Base-by-base conservation (phyloP, 257 asterid genomes). In the Rehmannia glutinosa region DNA sequence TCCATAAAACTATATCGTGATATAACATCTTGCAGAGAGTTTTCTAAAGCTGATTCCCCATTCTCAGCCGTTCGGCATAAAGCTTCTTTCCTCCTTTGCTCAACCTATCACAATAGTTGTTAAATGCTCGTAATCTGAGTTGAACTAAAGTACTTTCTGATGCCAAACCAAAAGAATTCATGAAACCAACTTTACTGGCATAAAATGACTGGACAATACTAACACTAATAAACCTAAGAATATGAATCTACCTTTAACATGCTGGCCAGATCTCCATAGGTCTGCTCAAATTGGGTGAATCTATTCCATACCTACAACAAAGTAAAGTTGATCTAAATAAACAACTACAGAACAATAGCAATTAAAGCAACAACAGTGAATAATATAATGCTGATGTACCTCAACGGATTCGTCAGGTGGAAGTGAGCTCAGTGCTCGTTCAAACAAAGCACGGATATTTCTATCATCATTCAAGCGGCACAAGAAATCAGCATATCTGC, bases 401-500 rank as follows among this genome's bases (percentile, higher is more conserved):
- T 94, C 99, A 73, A 86, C 87, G 45, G 99, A 91, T 75, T 85
- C 96, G 72, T 88, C 88, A 17, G 97, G 93, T 53, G 96, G 99
- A 57, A 94, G 95, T 6, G 90, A 79, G 81, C 94, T 94, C 80
- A 94, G 78, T 49, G 99, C 97, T 47, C 99, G 84, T 76, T 94
- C 97, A 85, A 94, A 94, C 74, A 94, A 83, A 63, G 99, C 99
- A 73, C 99, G 97, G 42, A 88, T 77, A 68, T 94, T 94, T 80
- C 91, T 88, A 78, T 94, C 99, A 60, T 94, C 99, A 70, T 88
- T 94, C 90, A 94, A 65, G 49, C 96, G 95, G 76, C 86, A 75
- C 78, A 94, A 84, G 80, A 94, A 94, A 85, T 94, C 99, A 64
- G 93, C 95, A 77, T 94, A 94, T 74, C 99, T 94, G 89, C 87